Base-by-base conservation (phyloP, 805 yeast genomes). In the Cyberlindnera petersonii region DNA sequence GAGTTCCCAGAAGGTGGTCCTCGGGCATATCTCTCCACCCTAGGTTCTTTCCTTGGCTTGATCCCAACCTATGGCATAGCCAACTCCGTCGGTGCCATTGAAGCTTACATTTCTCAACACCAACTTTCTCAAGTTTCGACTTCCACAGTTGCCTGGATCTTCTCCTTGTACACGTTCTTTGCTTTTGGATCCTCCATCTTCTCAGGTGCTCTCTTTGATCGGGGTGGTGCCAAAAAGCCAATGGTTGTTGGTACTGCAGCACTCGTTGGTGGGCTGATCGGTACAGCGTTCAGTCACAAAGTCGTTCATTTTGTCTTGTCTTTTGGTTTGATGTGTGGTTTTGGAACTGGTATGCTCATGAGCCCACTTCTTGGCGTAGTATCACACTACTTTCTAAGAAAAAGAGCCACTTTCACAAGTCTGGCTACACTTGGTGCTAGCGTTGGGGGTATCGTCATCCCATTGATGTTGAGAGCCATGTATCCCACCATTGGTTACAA, bases 71-170 rank as follows among this genome's bases (percentile, higher is more conserved):
- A 75, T 37, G 86, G 86, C 0, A 53, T 75, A 24, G 59, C 75
- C 45, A 79, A 78, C 47, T 60, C 79, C 0, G 66, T 74, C 24
- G 85, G 86, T 40, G 80, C 79, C 3, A 67, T 79, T 28, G 78
- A 79, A 55, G 69, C 82, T 0, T 75, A 78, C 47, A 67, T 79
- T 6, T 64, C 74, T 4, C 59, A 59, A 6, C 71, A 79, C 56
- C 84, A 79, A 49, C 61, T 79, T 44, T 60, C 60, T 1, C 43
- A 64, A 27, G 60, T 63, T 5, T 55, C 69, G 7, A 59, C 74
- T 1, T 66, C 79, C 4, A 59, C 71, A 1, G 65, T 74, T 3
- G 68, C 81, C 4, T 76, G 84, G 83, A 70, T 79, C 27, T 79
- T 79, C 50, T 55, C 63, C 7, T 41, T 61, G 13, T 53, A 47